These are phyloP conservation scores for Teratosphaeria epicoccoides DNA, from an alignment of 2,329 filamentous ascomycete species.

Conservation along the genomic window DNA sequence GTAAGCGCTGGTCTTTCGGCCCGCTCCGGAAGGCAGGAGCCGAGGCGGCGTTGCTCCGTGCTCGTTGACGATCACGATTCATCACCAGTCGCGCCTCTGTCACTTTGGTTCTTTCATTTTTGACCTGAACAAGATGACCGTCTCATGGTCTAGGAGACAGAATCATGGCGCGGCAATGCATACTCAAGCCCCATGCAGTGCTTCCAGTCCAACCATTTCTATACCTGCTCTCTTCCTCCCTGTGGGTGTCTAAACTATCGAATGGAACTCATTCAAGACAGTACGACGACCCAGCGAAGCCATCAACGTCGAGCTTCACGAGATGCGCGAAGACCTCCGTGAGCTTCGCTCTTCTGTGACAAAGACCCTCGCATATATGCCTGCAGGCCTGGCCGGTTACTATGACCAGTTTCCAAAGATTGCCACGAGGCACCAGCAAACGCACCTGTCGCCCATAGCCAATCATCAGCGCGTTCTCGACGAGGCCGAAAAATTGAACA, in stretches of 20 bases:
- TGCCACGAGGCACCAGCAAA: neutral
- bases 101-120: no score
- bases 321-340: neutral
- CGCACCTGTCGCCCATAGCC: slow-evolving; percentile 4
- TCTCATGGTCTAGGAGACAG: no score
- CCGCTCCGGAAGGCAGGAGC: no score
- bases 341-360: neutral
- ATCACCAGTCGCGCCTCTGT: no score
- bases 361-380: neutral
- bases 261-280: neutral
- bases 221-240: neutral
- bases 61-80: no score
- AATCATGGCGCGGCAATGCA: no score
- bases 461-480: neutral
- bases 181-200: no score
- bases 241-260: neutral
- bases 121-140: no score
- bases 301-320: neutral
- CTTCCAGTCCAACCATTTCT: neutral
- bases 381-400: slow-evolving; percentile 6
- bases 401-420: slow-evolving; percentile 16
- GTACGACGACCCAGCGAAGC: neutral
- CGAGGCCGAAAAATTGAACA: neutral
- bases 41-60: no score
- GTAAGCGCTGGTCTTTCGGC: no score